Base-by-base conservation (phyloP, 2,329 filamentous ascomycete genomes). In the Penicillium sp. region DNA sequence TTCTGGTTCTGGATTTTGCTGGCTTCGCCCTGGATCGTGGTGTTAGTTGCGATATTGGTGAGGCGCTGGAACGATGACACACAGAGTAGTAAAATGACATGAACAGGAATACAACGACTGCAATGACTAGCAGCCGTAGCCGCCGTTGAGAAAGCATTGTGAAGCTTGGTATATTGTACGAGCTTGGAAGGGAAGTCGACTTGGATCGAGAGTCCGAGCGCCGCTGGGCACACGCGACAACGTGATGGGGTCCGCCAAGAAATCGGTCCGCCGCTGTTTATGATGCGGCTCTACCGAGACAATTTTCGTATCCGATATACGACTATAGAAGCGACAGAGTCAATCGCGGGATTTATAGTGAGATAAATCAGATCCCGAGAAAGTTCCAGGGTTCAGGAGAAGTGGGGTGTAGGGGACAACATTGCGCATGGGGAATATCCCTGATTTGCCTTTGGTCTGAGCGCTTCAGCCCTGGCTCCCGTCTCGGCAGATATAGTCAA, bases 61-160 rank as follows among this genome's bases (percentile, higher is more conserved):
- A 21, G 18, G 38, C 32, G 38, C 8, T 21, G 14, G 36, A 14
- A 16, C 14, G 38, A 11, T 40, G 7, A 54, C 80, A 78, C 70
- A 88, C 84, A 54, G 87, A 88, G 70, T 91, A 87, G 78, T 93
- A 91, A 63, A 95, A 78, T 51, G 88, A 77, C 43, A 87, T 80
- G 62, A 93, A 75, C 56, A 93, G 74, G 55, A 83, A 78, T 61
- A 86, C 79, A 62, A 92, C 63, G 52, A 86, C 79, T 53, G 87
- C 78, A 66, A 92, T 78, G 60, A 84, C 77, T 52, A 91, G 77
- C 63, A 88, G 77, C 68, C 87, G 86, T 65, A 91, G 69, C 64
- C 90, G 86, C 61, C 91, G 86, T 64, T 83, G 79, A 18, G 88
- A 88, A 66, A 86, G 84, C 88, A 91, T 91, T 51, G 55, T 64